A percentile compares a stretch with the other conserved stretches of the same genome.
phyloP scores from a whole-genome alignment of 108 stramenopile species.

The Skeletonema potamos region DNA sequence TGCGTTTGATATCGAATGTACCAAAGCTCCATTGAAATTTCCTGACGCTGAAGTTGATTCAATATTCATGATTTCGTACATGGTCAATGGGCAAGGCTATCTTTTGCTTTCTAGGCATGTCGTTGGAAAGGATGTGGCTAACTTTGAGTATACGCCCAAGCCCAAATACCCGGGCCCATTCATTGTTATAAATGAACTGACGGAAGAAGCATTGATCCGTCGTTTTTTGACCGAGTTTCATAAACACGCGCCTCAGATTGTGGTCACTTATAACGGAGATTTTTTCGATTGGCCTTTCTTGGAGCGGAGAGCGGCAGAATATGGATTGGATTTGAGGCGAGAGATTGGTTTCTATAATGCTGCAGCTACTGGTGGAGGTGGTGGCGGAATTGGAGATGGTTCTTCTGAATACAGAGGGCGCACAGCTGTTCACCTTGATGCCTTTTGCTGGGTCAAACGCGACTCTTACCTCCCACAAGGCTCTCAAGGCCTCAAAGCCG shows the following conservation, averaged over 20 bases:
- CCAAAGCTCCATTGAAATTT: constrained; percentile 98
- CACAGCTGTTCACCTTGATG: constrained; percentile 92
- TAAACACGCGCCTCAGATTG: constrained; percentile 88
- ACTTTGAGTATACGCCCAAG: constrained; percentile 99
- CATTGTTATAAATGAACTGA: constrained; percentile 89
- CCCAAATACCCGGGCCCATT: constrained; percentile 97
- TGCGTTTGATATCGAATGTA: constrained; percentile 99
- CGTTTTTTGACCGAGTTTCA: constrained; percentile 89
- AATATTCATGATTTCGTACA: constrained; percentile 99
- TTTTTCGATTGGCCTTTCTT: constrained; percentile 99
- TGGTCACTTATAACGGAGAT: constrained; percentile 99
- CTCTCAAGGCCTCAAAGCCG: constrained; percentile 97
- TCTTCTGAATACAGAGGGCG: constrained; percentile 76
- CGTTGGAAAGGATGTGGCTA: constrained; percentile 90
- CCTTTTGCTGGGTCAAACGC: constrained; percentile 97
- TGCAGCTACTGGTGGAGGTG: constrained; percentile 46
- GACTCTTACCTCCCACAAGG: constrained; percentile 99
- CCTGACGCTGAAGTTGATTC: constrained; percentile 93
- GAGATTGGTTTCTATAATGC: constrained; percentile 83
- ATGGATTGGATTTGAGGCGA: constrained; percentile 88
- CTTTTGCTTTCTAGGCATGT: constrained; percentile 88
- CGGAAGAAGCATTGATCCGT: constrained; percentile 81
- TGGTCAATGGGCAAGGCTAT: constrained; percentile 93
- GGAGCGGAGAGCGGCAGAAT: constrained; percentile 72
- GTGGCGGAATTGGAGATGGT: constrained; percentile 15